These are phyloP conservation scores for Colletotrichum scovillei DNA, from an alignment of 2,329 filamentous ascomycete species.

Conservation along the genomic window DNA sequence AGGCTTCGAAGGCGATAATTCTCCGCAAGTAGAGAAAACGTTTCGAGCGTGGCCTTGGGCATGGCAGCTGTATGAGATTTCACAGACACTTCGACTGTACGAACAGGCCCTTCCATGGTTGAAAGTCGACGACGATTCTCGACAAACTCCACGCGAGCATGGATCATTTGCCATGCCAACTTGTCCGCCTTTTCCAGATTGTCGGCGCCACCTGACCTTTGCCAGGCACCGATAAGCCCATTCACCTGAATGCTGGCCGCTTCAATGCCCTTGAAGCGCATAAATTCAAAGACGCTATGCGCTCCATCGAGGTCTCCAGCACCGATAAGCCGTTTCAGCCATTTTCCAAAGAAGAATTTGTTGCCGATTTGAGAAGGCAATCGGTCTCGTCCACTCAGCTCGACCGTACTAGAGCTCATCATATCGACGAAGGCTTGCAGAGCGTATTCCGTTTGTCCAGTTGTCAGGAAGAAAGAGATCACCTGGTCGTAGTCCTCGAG, in stretches of 20 bases:
- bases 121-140: constrained; percentile 53
- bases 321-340: constrained; percentile 86
- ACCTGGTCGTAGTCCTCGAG: constrained; percentile 83
- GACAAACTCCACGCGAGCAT: constrained; percentile 73
- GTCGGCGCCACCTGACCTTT: constrained; percentile 69
- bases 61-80: constrained; percentile 40
- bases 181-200: constrained; percentile 72
- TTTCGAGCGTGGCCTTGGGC: constrained; percentile 78
- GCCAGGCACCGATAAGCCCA: constrained; percentile 82
- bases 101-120: constrained; percentile 40
- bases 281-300: constrained; percentile 77
- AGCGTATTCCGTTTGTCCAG: constrained; percentile 73
- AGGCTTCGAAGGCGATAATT: constrained; percentile 75
- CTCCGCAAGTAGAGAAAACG: constrained; percentile 79
- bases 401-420: constrained; percentile 74
- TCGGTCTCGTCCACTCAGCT: constrained; percentile 53
- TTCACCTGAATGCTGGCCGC: constrained; percentile 84
- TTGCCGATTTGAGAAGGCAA: constrained; percentile 69
- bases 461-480: constrained; percentile 76
- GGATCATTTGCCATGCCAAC: constrained; percentile 82
- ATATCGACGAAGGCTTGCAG: constrained; percentile 88
- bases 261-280: constrained; percentile 75
- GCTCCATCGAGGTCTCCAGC: constrained; percentile 78
- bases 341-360: constrained; percentile 87
- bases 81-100: constrained; percentile 38